Evolutionary conservation across 768 basidiomycete genomes (phyloP), one percentile per base, ranked within the genome.

Genomic region (Serpula lacrymans): DNA sequence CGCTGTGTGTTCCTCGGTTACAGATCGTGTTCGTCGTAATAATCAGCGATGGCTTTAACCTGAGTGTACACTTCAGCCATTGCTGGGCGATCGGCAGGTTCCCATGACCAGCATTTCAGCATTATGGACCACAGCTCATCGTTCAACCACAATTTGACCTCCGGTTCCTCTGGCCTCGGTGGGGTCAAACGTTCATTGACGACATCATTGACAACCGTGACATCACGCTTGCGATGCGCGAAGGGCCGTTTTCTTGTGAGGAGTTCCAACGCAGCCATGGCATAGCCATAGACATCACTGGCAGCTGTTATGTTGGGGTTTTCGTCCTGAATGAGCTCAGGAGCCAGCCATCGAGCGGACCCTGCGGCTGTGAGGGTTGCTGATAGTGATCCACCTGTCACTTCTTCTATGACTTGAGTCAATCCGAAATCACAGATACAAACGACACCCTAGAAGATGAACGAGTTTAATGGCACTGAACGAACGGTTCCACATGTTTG

Each of bases 341-440:
- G 82, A 6, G 81, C 77, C 22, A 77, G 64, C 79, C 80, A 83
- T 7, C 81, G 71, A 25, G 75, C 67, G 41, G 71, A 71, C 8
- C 69, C 68, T 4, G 67, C 67, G 23, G 35, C 51, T 1, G 76
- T 74, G 37, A 81, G 57, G 3, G 70, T 72, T n/a, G 62, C 53
- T 20, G 74, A 70, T 24, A 68, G 67, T 20, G 63, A 52, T 42
- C 58, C 71, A 41, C 76, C 77, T 1, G 77, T 73, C 21, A 81
- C 68, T 30, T 80, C 77, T 43, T 74, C 74, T 26, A 82, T 69
- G 21, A 80, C 63, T 51, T 77, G 79, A 13, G 80, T 74, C 62
- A 82, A 74, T 30, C 80, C 79, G 52, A 83, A 82, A 48, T 83
- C 80, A 45, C 75, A 77, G 11, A 83, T 74, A 23, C 74, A 65